These are phyloP conservation scores for Trichosporon ovoides DNA, from an alignment of 1,284 basidiomycete species.

Conservation along the genomic window DNA sequence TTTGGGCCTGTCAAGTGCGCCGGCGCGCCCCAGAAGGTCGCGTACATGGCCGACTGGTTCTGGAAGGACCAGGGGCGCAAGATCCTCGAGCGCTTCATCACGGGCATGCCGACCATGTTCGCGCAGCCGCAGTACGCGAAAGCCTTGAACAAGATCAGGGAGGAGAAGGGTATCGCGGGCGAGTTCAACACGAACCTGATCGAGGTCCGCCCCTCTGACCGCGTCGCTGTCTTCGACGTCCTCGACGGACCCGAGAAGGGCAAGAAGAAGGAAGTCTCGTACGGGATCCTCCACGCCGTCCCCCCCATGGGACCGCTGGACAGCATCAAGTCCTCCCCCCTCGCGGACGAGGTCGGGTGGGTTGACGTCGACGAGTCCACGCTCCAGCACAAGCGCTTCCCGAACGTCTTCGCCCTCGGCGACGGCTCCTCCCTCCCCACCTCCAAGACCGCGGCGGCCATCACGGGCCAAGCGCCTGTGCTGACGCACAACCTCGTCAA, in stretches of 20 bases:
- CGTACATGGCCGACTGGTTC: constrained; percentile 74
- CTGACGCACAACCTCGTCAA: constrained; percentile 81
- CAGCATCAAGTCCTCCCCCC: constrained; percentile 68
- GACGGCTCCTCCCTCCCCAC: constrained; percentile 89
- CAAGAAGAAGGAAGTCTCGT: constrained; percentile 63
- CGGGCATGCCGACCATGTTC: constrained; percentile 93
- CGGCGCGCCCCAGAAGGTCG: constrained; percentile 90
- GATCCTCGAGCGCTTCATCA: constrained; percentile 72
- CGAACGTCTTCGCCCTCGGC: constrained; percentile 83
- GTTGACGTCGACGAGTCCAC: constrained; percentile 77
- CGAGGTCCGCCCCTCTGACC: constrained; percentile 63
- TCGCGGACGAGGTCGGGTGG: constrained; percentile 79
- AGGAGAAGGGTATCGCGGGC: constrained; percentile 71
- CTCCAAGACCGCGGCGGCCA: constrained; percentile 92
- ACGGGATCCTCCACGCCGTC: constrained; percentile 78
- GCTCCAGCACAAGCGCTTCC: constrained; percentile 71
- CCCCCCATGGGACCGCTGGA: constrained; percentile 88
- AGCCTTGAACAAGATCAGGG: constrained; percentile 69
- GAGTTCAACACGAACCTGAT: constrained; percentile 80
- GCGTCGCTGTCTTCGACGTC: constrained; percentile 80
- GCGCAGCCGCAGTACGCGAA: constrained; percentile 77
- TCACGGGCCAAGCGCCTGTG: constrained; percentile 87
- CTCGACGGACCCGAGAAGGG: constrained; percentile 55
- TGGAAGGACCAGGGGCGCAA: constrained; percentile 46
- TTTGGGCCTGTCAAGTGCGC: constrained; percentile 90